These are phyloP conservation scores for Graphiopsis chlorocephala DNA, from an alignment of 2,329 filamentous ascomycete genomes.

Conservation along the genomic window DNA sequence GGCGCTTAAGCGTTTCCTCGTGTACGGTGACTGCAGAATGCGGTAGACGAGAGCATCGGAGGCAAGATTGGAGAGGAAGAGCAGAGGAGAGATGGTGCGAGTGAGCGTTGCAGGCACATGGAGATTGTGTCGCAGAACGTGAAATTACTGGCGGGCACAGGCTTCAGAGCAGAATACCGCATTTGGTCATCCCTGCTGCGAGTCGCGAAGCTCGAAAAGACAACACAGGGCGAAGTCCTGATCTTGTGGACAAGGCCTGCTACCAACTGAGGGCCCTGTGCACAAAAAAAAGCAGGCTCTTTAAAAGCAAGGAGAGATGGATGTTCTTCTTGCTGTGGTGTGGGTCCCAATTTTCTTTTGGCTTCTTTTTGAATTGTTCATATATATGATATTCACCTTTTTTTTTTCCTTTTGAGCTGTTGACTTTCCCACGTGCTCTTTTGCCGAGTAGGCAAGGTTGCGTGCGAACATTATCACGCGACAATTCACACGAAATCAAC, in stretches of 20 bases:
- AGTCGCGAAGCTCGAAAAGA: neutral
- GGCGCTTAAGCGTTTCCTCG: constrained; percentile 52
- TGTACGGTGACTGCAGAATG: neutral
- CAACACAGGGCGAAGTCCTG: neutral
- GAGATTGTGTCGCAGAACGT: neutral
- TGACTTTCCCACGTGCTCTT: neutral
- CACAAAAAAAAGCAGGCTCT: neutral
- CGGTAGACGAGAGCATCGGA: neutral
- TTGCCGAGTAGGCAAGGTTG: neutral
- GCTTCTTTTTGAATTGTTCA: constrained; percentile 2
- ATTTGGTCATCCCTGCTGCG: neutral
- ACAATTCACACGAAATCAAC: neutral
- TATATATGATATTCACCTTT: constrained; percentile 1
- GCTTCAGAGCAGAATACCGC: neutral
- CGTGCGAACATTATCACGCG: neutral
- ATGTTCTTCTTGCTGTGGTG: neutral
- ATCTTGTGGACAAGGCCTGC: neutral
- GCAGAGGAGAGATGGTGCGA: neutral
- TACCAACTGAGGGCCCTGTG: neutral
- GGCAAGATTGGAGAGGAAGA: neutral
- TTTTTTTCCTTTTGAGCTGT: neutral
- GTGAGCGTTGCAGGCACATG: neutral
- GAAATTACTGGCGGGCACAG: neutral
- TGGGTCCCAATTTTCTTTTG: neutral
- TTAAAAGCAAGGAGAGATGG: neutral